Evolutionary conservation across 495 filamentous ascomycete genomes (phyloP).

Genomic region (Durotheca rogersii): DNA sequence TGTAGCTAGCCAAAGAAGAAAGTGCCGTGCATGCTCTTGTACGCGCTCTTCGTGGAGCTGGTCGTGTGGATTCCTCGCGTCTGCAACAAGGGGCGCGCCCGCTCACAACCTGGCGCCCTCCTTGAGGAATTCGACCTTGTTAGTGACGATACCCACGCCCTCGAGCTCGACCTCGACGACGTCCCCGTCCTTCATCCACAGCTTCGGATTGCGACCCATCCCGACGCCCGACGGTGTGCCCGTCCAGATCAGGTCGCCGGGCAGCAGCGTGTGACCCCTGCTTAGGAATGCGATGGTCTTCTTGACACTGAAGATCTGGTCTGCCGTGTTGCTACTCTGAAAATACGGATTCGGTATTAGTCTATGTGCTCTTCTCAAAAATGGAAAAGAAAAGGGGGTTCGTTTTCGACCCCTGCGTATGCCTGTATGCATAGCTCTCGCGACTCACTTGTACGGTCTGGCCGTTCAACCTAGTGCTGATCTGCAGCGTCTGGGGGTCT

Average conservation of each 20-base stretch:
- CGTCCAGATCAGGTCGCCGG: constrained; percentile 82
- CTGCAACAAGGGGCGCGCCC: background rate
- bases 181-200: constrained; percentile 82
- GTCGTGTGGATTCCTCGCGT: no score
- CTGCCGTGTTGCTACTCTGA: constrained; percentile 66
- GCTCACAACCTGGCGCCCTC: constrained; percentile 53
- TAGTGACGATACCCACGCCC: constrained; percentile 67
- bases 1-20: no score
- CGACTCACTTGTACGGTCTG: constrained; percentile 57
- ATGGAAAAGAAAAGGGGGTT: no score
- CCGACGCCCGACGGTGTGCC: constrained; percentile 84
- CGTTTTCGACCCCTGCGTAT: no score
- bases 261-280: constrained; percentile 73
- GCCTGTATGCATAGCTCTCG: background rate
- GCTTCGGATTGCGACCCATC: constrained; percentile 68
- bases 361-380: background rate
- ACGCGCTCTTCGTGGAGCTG: no score
- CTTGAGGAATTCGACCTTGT: constrained; percentile 68
- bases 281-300: constrained; percentile 74
- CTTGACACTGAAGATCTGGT: constrained; percentile 80
- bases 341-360: constrained; percentile 12
- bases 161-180: constrained; percentile 74
- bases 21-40: no score
- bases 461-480: constrained; percentile 71
- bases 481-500: constrained; percentile 67